Evolutionary conservation across 2,329 filamentous ascomycete species (phyloP), one percentile per base, ranked within the genome.

Genomic region (Sclerotinia borealis): DNA sequence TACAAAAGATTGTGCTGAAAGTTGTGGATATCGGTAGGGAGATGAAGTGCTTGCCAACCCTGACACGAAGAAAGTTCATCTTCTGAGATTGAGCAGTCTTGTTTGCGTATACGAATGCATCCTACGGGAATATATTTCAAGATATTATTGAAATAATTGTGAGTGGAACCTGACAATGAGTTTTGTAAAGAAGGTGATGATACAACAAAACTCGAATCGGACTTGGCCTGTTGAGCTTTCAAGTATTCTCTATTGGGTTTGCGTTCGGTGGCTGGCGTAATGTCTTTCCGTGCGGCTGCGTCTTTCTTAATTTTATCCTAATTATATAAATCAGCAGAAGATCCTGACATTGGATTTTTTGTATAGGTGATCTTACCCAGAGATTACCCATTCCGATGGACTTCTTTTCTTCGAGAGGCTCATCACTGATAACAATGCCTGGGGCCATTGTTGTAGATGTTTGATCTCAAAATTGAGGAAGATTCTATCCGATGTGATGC

Each of bases 101-200:
- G 41, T 58, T 52, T 64, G 0, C 55, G 27, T 17, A 73, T 58
- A 39, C 71, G 68, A 11, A 73, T 58, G 54, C 69, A 69, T 5
- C 71, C 71, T 43, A 61, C 63, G 1, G 71, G 68, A 1, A 73
- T 72, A 43, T 70, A 73, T 41, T 68, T 73, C 3, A 47, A 63
- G 8, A 72, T 70, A 37, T 72, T 64, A 49, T 65, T 58, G n/a
- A 66, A 62, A 47, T 66, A 49, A 17, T 61, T 61, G 11, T 27
- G 27, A 1, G 4, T 13, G 51, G 36, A 54, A 13, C 5, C 9
- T 13, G 9, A n/a, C 15, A 39, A 39, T 2, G 51, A 34, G 2
- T 7, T 29, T 17, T 15, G 39, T 11, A 17, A 56, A 1, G n/a
- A 27, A 17, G 27, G 27, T 45, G 19, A 19, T 45, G 41, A 4